These are phyloP conservation scores for Polyplosphaeria fusca DNA, from an alignment of 495 filamentous ascomycete genomes.

Conservation along the genomic window DNA sequence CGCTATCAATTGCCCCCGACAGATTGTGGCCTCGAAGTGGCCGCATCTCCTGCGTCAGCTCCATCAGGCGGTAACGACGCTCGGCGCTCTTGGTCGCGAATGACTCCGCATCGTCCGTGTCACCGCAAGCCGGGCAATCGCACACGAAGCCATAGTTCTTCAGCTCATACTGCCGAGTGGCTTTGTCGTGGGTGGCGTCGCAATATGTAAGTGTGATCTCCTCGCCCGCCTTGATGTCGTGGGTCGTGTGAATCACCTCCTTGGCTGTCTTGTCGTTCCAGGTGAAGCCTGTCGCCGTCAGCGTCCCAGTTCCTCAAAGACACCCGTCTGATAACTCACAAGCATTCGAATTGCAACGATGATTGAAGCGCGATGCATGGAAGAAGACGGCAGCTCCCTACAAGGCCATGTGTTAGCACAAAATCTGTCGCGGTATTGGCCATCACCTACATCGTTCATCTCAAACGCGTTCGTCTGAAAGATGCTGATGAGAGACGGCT, in stretches of 20 bases:
- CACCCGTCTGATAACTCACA: no score
- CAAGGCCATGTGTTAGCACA: no score
- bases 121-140: conserved; percentile 34
- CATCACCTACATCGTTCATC: not conserved
- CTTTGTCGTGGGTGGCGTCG: conserved; percentile 16
- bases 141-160: conserved; percentile 35
- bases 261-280: conserved; percentile 32
- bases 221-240: conserved; percentile 34
- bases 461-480: conserved; percentile 39
- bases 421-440: no score
- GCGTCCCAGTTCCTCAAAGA: no score
- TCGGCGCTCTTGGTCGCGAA: conserved; percentile 19
- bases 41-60: conserved; percentile 9
- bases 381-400: conserved; percentile 35
- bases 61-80: conserved; percentile 15
- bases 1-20: not conserved
- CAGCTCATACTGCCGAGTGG: conserved; percentile 21
- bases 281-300: conserved; percentile 28
- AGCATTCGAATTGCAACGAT: conserved; percentile 40
- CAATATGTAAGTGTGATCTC: conserved; percentile 37
- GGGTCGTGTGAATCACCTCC: conserved; percentile 33
- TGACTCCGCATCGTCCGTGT: conserved; percentile 6
- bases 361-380: conserved; percentile 35
- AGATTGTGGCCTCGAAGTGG: not conserved
- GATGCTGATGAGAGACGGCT: conserved; percentile 29